Conservation (phyloP, 129 eudicot species). For the Chrysanthemum lavandulifolium region DNA sequence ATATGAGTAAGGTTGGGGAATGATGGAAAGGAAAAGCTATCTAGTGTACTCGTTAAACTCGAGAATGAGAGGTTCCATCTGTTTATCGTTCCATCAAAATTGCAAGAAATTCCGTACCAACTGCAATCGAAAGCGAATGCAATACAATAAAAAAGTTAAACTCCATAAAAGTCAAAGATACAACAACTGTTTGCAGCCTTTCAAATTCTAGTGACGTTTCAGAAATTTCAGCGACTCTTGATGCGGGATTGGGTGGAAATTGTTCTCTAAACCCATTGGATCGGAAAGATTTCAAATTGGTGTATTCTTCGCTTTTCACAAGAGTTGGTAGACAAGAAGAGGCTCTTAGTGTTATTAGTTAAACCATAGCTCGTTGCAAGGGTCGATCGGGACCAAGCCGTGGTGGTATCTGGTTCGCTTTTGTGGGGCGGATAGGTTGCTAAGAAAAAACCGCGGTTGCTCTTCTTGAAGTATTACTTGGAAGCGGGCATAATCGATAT, state of each 20-base stretch:
- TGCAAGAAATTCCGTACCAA: too few relatives aligned
- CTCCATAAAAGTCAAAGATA: slow-evolving; percentile 26
- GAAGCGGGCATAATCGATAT: slow-evolving; percentile 53
- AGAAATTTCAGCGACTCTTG: slow-evolving; percentile 60
- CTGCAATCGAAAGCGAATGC: slow-evolving; percentile 32
- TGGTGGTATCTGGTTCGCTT: slow-evolving; percentile 70
- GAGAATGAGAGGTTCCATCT: too few relatives aligned
- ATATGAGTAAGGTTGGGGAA: too few relatives aligned
- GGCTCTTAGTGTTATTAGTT: slow-evolving; percentile 48
- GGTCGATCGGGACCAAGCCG: slow-evolving; percentile 33
- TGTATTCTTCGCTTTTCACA: slow-evolving; percentile 46
- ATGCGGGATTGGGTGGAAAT: slow-evolving; percentile 48
- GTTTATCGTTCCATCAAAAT: too few relatives aligned
- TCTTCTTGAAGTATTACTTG: slow-evolving; percentile 61
- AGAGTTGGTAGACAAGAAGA: slow-evolving; percentile 69
- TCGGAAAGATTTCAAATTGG: slow-evolving; percentile 52
- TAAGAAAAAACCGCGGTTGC: slow-evolving; percentile 63
- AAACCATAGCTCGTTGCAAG: slow-evolving; percentile 51
- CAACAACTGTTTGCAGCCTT: slow-evolving; percentile 30
- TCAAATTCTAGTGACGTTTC: slow-evolving; percentile 42
- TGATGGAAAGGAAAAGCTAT: too few relatives aligned
- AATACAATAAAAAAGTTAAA: slow-evolving; percentile 29
- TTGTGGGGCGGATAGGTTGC: slow-evolving; percentile 61
- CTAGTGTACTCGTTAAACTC: too few relatives aligned
- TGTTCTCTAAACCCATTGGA: slow-evolving; percentile 13